Base-by-base conservation (phyloP, 2,329 filamentous ascomycete genomes). In the Atkinsonella hypoxylon region DNA sequence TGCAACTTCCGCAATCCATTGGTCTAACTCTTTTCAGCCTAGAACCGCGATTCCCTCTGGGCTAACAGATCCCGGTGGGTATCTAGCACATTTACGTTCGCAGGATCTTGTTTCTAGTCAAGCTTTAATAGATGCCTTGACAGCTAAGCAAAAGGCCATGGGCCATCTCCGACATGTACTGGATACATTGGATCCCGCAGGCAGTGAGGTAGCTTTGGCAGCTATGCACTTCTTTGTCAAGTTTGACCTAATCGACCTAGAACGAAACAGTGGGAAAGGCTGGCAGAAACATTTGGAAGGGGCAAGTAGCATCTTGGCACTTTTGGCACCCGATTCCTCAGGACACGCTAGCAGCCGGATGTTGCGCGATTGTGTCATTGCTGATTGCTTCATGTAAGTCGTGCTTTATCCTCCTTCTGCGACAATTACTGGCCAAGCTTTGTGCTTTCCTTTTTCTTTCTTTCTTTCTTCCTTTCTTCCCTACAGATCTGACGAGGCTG, bases 201-300 rank as follows among this genome's bases (percentile, higher is more conserved):
- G 69, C n/a, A 70, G 67, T 44, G 72, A 75, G 54, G 69, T 74
- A 32, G 61, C 72, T 30, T 61, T 76, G 15, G 72, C 72, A 9
- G 71, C 73, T 1, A 69, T 74, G 51, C 67, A 75, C 47, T 75
- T 76, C 58, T 75, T 76, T 51, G 66, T 76, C 60, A 74, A 74
- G 53, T 73, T 76, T 53, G 66, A 75, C 47, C 62, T 76, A n/a
- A 71, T 76, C 44, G 73, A 76, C 53, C 59, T 73, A 11, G 70
- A 73, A 12, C 68, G 65, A 52, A 64, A 64, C 20, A 64, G 65
- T n/a, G 66, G 66, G 6, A 67, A 63, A 50, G 64, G 65, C 51
- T 76, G 73, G 73, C 68, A 68, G 54, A 61, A 67, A 42, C 73
- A 76, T 56, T 63, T 76, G 43, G 66, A 69, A 32, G 73, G 70